A percentile compares a stretch with the other conserved stretches of the same genome.
phyloP scores from a whole-genome alignment of 352 stramenopile genomes.

The Pythium oligandrum region DNA sequence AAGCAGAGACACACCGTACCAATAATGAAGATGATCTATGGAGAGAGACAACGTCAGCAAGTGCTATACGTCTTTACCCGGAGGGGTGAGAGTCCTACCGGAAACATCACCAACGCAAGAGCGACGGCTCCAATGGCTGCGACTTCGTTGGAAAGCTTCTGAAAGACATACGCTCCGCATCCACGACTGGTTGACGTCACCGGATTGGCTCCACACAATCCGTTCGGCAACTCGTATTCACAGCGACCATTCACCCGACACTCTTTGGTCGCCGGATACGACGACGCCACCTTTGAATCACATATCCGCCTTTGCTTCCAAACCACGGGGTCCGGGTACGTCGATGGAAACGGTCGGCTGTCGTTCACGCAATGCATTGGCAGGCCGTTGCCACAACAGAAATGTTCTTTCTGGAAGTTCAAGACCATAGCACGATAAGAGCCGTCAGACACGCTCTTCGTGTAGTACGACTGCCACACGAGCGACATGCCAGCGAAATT shows the following conservation, averaged over 20 bases:
- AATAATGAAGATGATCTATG: conserved; percentile 43
- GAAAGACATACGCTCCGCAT: conserved; percentile 46
- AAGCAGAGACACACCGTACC: conserved; percentile 59
- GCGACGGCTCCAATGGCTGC: conserved; percentile 34
- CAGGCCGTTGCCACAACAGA: conserved; percentile 64
- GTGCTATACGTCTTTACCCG: no score
- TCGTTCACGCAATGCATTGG: conserved; percentile 47
- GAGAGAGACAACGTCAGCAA: no score
- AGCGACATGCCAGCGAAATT: conserved; percentile 56
- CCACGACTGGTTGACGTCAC: conserved; percentile 41
- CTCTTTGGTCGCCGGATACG: conserved; percentile 46
- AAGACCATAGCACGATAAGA: conserved; percentile 54
- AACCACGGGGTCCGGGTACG: conserved; percentile 29
- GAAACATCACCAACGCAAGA: conserved; percentile 38
- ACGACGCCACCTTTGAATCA: conserved; percentile 7
- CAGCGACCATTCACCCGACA: conserved; percentile 37
- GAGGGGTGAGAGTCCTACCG: conserved; percentile 19
- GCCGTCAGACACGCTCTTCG: conserved; percentile 31
- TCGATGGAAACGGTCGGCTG: conserved; percentile 37
- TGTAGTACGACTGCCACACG: conserved; percentile 75
- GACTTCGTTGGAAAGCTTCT: conserved; percentile 33
- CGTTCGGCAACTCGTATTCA: conserved; percentile 60
- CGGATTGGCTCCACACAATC: conserved; percentile 50
- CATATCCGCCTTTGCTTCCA: conserved; percentile 18
- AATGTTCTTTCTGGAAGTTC: conserved; percentile 52